Evolutionary conservation across 2,329 filamentous ascomycete species (phyloP).

Genomic region (Pseudocercospora ulei): DNA sequence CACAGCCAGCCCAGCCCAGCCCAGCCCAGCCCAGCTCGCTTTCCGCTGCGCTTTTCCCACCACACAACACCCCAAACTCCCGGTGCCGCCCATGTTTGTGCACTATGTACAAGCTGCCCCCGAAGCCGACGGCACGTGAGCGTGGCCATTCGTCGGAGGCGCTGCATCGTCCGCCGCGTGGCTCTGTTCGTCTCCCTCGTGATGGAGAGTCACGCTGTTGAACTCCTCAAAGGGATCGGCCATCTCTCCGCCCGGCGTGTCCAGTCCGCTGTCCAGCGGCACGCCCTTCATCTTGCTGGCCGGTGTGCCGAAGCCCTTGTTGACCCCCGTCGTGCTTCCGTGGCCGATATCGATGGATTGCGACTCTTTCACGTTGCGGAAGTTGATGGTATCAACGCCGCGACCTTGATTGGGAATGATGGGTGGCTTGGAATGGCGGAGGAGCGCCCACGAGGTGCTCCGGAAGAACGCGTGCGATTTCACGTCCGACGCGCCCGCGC

Average conservation of each 20-base stretch:
- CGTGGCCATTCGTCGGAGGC: slow-evolving; percentile 19
- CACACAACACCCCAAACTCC: slow-evolving; percentile 11
- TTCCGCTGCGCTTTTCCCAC: neutral
- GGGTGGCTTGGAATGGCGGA: slow-evolving; percentile 94
- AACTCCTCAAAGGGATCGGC: slow-evolving; percentile 96
- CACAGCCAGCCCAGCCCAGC: too few relatives aligned
- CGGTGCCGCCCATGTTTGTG: neutral
- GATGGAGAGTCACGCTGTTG: slow-evolving; percentile 93
- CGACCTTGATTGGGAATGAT: slow-evolving; percentile 88
- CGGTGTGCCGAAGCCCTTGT: slow-evolving; percentile 34
- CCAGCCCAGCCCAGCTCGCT: slow-evolving; percentile 3
- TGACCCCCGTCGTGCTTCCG: slow-evolving; percentile 32
- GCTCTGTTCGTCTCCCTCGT: slow-evolving; percentile 64
- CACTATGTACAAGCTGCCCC: too few relatives aligned
- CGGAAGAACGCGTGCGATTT: slow-evolving; percentile 95
- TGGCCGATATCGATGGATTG: slow-evolving; percentile 80
- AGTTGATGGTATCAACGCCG: slow-evolving; percentile 89
- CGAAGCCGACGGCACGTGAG: too few relatives aligned
- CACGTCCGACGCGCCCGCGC: slow-evolving; percentile 91
- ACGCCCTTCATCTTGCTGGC: slow-evolving; percentile 57
- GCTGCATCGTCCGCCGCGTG: slow-evolving; percentile 11
- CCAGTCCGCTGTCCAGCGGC: slow-evolving; percentile 72
- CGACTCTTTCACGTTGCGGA: slow-evolving; percentile 95
- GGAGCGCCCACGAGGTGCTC: slow-evolving; percentile 88
- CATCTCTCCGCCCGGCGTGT: slow-evolving; percentile 72